phyloP scores from a whole-genome alignment of 208 protist species.

The Crithidia expoeki region DNA sequence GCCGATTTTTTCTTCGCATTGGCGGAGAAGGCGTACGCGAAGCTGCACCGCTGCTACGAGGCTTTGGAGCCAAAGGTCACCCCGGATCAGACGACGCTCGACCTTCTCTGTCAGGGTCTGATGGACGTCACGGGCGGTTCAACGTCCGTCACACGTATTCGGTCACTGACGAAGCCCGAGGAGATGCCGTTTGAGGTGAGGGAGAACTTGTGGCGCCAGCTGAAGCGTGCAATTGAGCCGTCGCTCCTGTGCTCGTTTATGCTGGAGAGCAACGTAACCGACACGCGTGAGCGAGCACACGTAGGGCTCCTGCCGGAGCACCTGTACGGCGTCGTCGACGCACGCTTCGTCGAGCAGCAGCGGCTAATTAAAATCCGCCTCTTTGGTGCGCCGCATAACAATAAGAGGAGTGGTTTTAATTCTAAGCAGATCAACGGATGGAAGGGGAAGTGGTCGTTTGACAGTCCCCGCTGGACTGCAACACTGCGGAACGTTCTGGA shows the following conservation, averaged over 20 bases:
- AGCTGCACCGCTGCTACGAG: slow-evolving; percentile 91
- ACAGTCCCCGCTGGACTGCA: slow-evolving; percentile 56
- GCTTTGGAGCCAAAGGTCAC: slow-evolving; percentile 75
- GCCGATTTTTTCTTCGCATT: slow-evolving; percentile 73
- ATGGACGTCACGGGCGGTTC: slow-evolving; percentile 76
- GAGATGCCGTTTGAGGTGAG: slow-evolving; percentile 45
- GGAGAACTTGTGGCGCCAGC: slow-evolving; percentile 57
- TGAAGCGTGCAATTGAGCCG: slow-evolving; percentile 53
- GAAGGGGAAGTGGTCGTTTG: slow-evolving; percentile 66
- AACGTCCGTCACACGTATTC: slow-evolving; percentile 39
- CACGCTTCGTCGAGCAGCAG: slow-evolving; percentile 72
- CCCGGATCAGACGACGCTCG: slow-evolving; percentile 49
- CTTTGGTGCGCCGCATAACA: slow-evolving; percentile 23
- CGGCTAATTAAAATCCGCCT: slow-evolving; percentile 82
- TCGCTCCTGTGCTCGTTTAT: slow-evolving; percentile 56
- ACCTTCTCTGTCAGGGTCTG: slow-evolving; percentile 67
- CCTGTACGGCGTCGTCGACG: slow-evolving; percentile 81
- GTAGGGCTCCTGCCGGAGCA: slow-evolving; percentile 73
- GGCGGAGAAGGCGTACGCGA: slow-evolving; percentile 93
- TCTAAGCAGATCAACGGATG: slow-evolving; percentile 25
- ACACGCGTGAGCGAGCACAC: slow-evolving; percentile 47
- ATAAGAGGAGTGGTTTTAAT: slow-evolving; percentile 16
- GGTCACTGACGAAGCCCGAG: slow-evolving; percentile 10
- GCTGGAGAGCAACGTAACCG: slow-evolving; percentile 43
- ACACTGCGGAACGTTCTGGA: slow-evolving; percentile 34